phyloP scores from a whole-genome alignment of 2,329 filamentous ascomycete genomes.

The Xylariaceae sp. region DNA sequence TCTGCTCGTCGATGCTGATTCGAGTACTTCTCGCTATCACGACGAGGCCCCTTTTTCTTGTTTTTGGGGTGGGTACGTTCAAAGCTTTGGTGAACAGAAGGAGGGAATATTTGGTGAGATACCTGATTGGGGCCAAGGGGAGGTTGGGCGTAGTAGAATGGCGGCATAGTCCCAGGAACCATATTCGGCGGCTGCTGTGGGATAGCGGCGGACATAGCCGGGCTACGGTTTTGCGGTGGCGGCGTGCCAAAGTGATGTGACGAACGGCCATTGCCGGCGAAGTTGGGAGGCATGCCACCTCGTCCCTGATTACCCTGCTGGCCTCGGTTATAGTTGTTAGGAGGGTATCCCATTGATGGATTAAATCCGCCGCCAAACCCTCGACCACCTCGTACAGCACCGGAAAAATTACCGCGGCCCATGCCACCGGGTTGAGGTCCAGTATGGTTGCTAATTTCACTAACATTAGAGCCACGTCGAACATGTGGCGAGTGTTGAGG shows the following conservation, averaged over 20 bases:
- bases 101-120: constrained; percentile 62
- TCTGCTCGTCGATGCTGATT: constrained; percentile 47
- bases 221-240: constrained; percentile 48
- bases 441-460: constrained; percentile 70
- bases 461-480: constrained; percentile 83
- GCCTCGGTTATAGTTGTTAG: constrained; percentile 47
- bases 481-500: constrained; percentile 74
- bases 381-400: constrained; percentile 56
- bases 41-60: constrained; percentile 52
- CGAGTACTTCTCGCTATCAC: constrained; percentile 54
- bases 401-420: constrained; percentile 61
- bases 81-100: constrained; percentile 44
- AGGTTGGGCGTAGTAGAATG: constrained; percentile 65
- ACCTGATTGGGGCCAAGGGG: constrained; percentile 64
- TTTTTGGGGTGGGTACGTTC: constrained; percentile 47
- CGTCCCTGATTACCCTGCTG: constrained; percentile 54
- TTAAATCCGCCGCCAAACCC: constrained; percentile 57
- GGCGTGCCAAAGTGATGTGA: constrained; percentile 49
- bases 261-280: constrained; percentile 50
- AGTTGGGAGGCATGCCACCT: constrained; percentile 53
- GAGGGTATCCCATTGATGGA: constrained; percentile 53
- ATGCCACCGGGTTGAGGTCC: constrained; percentile 56
- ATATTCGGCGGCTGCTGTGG: constrained; percentile 71
- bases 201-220: constrained; percentile 64
- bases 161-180: constrained; percentile 60